Evolutionary conservation across 345 rosid species (phyloP).

Genomic region (Gossypioides kirkii): DNA sequence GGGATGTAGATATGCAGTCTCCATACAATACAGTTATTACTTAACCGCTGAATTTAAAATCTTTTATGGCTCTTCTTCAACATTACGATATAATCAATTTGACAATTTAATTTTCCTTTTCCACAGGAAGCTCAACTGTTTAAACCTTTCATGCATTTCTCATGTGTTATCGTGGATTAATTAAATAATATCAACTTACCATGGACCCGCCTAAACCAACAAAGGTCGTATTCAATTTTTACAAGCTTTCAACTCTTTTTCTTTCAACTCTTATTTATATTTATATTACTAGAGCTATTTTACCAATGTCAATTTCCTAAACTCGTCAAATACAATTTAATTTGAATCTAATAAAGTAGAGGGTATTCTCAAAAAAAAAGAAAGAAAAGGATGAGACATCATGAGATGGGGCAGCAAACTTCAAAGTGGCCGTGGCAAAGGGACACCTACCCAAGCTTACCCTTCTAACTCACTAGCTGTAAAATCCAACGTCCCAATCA

Average conservation of each 20-base stretch:
- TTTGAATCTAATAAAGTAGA: too few species aligned
- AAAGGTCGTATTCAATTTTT: background rate
- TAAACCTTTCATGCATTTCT: background rate
- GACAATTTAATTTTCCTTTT: background rate
- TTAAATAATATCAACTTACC: background rate
- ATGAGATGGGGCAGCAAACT: background rate
- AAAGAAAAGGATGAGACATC: background rate
- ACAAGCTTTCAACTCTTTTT: background rate
- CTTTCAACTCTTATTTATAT: too few species aligned
- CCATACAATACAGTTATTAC: background rate
- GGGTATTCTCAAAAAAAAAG: background rate
- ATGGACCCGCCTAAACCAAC: background rate
- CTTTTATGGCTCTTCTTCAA: background rate
- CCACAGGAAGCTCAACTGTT: background rate
- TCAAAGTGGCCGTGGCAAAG: background rate
- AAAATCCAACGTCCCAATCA: too few species aligned
- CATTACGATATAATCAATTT: background rate
- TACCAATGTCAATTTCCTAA: too few species aligned
- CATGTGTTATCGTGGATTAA: background rate
- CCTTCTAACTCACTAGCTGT: too few species aligned
- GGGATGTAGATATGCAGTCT: background rate
- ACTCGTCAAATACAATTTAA: too few species aligned
- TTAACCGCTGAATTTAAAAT: background rate
- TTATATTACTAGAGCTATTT: too few species aligned
- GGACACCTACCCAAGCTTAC: background rate